These are phyloP conservation scores for Passalora sequoiae DNA, from an alignment of 2,329 filamentous ascomycete species.

Conservation along the genomic window DNA sequence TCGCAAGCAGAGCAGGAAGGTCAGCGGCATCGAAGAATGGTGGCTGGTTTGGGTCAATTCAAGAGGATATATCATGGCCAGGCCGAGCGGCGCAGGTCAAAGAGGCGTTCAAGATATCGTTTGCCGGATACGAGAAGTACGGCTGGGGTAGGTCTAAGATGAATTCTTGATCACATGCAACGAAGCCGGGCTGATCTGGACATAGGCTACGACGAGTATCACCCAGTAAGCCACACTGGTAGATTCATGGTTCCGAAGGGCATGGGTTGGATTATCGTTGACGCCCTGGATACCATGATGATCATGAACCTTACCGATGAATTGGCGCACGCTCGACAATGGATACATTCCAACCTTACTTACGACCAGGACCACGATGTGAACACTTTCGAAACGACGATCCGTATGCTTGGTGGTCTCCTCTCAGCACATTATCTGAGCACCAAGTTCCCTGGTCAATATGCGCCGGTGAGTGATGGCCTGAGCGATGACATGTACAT, in stretches of 20 bases:
- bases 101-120: constrained; percentile 85
- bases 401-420: constrained; percentile 91
- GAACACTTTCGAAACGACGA: constrained; percentile 96
- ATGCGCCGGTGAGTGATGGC: constrained; percentile 63
- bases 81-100: constrained; percentile 74
- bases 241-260: constrained; percentile 81
- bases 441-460: constrained; percentile 69
- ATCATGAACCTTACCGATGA: constrained; percentile 93
- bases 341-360: constrained; percentile 73
- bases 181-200: constrained; percentile 9
- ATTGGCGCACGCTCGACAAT: constrained; percentile 77
- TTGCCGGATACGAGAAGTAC: constrained; percentile 86
- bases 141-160: constrained; percentile 71
- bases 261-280: constrained; percentile 96
- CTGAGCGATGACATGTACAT: constrained; percentile 87
- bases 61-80: constrained; percentile 61
- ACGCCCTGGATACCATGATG: constrained; percentile 93
- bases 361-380: constrained; percentile 95
- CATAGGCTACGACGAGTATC: constrained; percentile 71
- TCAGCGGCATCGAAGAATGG: constrained; percentile 33
- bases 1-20: constrained; percentile 1
- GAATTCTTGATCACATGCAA: constrained; percentile 12
- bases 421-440: constrained; percentile 94
- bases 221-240: constrained; percentile 73
- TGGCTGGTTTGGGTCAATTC: constrained; percentile 47